A percentile compares a stretch with the other conserved stretches of the same genome.
phyloP scores from a whole-genome alignment of 78 protist species.

The Dictyostelium firmibasis region DNA sequence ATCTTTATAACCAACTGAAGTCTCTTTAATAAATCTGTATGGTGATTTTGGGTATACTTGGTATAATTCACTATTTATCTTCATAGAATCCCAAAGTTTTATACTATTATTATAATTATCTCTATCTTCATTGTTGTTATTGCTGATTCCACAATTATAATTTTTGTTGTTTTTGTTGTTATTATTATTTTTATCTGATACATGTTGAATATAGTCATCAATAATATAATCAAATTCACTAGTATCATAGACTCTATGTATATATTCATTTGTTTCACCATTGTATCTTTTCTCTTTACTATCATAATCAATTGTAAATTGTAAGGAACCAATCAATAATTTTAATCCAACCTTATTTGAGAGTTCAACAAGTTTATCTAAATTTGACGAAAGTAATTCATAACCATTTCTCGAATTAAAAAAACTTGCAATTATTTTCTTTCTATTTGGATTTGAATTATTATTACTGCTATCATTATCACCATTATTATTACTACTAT shows the following conservation, averaged over 20 bases:
- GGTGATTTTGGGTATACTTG: background rate
- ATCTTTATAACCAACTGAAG: background rate
- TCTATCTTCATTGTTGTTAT: background rate
- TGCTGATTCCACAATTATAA: too few relatives aligned
- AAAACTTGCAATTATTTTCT: background rate
- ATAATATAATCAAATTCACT: background rate
- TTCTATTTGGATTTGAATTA: too few relatives aligned
- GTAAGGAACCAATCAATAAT: background rate
- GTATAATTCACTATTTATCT: background rate
- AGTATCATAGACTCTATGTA: background rate
- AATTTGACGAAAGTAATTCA: background rate
- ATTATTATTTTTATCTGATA: background rate
- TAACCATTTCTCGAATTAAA: background rate
- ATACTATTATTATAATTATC: background rate
- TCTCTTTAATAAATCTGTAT: background rate
- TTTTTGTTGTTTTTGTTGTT: too few relatives aligned
- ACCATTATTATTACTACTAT: too few relatives aligned
- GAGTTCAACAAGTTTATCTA: background rate
- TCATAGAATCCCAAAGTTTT: background rate
- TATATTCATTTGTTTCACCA: background rate
- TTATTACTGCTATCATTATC: too few relatives aligned
- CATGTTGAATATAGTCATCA: background rate
- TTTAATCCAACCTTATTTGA: background rate
- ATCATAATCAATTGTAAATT: background rate
- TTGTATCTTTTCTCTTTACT: background rate